Evolutionary conservation across 306 rosid genomes (phyloP), one percentile per base, ranked within the genome.

Genomic region (Casuarina cunninghamiana): DNA sequence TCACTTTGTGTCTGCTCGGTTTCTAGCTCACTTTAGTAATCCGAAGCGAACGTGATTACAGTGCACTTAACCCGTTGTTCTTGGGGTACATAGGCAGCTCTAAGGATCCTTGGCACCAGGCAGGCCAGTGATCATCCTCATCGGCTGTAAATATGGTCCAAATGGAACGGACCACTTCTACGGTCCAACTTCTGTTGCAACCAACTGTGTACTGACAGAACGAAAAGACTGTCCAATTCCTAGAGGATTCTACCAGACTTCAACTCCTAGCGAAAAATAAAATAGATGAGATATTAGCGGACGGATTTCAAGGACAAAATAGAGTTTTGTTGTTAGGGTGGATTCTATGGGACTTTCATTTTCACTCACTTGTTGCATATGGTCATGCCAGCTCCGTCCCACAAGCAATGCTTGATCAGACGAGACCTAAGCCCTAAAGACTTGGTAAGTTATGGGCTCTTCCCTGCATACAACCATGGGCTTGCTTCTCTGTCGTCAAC

Each of bases 91-190:
- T 26, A 26, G 32, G 32, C 32, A 26, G 32, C 32, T 26, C 32
- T 26, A 26, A 26, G 32, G 32, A 26, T 26, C 32, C 32, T 26
- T 26, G 32, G 32, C 32, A 26, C 32, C 32, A 26, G 32, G 32
- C 32, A 26, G 32, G 32, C 32, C 3, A 63, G 84, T 83, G 84
- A 6, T 48, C 78, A 73, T 81, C 86, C 66, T 10, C 13, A 63
- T 75, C 51, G 79, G 84, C 72, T 84, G 81, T 79, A 65, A 70
- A 66, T 58, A 79, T 84, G 90, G 86, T 84, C 90, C 88, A 49
- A 45, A 38, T 42, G 45, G 76, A 72, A 16, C 71, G 86, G 90
- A 77, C 90, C 84, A 82, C 79, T 16, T 57, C 51, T 53, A 76
- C 42, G 58, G 84, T 82, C 83, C 85, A 79, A 75, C 57, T 41